Conservation (phyloP, 208 protist species). For the Acanthamoeba divionensis region DNA sequence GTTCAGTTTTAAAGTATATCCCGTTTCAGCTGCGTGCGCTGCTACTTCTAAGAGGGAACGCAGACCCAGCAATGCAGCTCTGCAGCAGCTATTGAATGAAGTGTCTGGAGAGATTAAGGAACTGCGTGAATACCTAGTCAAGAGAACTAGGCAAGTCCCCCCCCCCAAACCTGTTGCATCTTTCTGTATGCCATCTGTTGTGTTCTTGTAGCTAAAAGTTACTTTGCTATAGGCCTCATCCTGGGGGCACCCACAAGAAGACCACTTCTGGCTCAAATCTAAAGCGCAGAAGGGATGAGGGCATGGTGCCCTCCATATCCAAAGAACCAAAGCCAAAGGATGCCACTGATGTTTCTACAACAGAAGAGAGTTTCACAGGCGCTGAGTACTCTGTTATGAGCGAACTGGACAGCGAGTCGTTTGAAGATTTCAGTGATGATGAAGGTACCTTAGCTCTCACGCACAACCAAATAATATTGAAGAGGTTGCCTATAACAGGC, state of each 20-base stretch:
- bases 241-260: background rate
- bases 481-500: no score
- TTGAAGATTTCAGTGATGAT: no score
- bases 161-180: no score
- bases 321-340: constrained; percentile 44
- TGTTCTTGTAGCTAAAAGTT: no score
- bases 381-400: constrained; percentile 56
- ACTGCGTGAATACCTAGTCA: constrained; percentile 11
- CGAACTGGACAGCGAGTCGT: constrained; percentile 51
- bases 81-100: constrained; percentile 16
- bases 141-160: background rate
- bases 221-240: no score
- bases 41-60: background rate
- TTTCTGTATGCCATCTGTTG: no score
- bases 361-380: constrained; percentile 52
- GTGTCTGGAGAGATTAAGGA: constrained; percentile 40
- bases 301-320: background rate
- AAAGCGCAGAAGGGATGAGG: background rate
- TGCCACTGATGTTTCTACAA: constrained; percentile 21
- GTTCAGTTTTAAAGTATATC: no score
- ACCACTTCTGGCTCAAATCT: background rate
- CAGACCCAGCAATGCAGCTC: background rate
- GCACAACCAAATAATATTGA: no score
- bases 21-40: no score
- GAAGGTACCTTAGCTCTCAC: background rate